A percentile compares a stretch with the other conserved stretches of the same genome.
Conservation (phyloP, 1,284 basidiomycete genomes). For the Apiotrichum veenhuisii region DNA sequence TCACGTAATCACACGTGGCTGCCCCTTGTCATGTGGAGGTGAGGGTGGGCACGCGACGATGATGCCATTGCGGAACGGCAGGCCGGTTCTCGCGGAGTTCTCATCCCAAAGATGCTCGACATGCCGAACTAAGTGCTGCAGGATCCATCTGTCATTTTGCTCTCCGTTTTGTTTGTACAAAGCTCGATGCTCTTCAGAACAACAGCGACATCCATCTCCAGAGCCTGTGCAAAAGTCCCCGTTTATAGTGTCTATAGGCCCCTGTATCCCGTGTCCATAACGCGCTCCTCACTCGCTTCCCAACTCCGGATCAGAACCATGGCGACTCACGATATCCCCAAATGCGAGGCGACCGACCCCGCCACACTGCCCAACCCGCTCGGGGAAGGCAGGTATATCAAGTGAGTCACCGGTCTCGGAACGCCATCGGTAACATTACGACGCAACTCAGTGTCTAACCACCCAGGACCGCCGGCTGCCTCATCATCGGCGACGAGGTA, state of each 20-base stretch:
- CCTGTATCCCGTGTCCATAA: background rate
- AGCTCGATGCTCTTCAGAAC: background rate
- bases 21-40: too few relatives aligned
- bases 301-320: background rate
- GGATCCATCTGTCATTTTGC: too few relatives aligned
- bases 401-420: conserved; percentile 26
- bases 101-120: too few relatives aligned
- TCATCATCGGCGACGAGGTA: conserved; percentile 52
- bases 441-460: background rate
- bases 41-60: too few relatives aligned
- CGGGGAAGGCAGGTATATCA: conserved; percentile 65
- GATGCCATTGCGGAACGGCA: too few relatives aligned
- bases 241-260: background rate
- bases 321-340: background rate
- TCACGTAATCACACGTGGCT: too few relatives aligned
- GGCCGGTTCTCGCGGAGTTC: too few relatives aligned
- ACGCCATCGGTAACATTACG: too few relatives aligned
- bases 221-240: background rate
- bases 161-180: background rate
- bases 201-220: background rate
- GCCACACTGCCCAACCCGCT: conserved; percentile 55
- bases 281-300: background rate
- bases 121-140: too few relatives aligned
- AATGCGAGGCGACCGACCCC: conserved; percentile 34
- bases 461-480: conserved; percentile 44